Base-by-base conservation (phyloP, 2,329 filamentous ascomycete genomes). In the Pleurostoma richardsiae region DNA sequence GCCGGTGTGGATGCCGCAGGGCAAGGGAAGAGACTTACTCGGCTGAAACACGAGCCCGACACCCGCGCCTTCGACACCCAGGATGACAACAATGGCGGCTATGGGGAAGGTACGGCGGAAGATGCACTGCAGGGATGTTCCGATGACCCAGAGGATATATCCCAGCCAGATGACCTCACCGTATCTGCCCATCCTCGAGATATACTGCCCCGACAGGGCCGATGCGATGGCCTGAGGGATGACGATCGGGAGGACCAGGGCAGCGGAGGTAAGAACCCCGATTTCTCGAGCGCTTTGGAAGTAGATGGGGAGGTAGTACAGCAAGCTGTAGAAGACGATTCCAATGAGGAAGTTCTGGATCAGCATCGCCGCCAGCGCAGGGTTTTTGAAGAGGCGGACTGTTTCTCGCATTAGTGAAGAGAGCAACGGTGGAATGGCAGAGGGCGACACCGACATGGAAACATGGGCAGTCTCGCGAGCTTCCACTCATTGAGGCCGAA, bases 251-350 rank as follows among this genome's bases (percentile, higher is more conserved):
- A 75, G 63, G 4, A 68, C 72, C 33, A 77, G 59, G 5, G 67
- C 66, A 4, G 76, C 77, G 6, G 77, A 75, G 40, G 71, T 68
- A 7, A 50, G 44, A 33, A 50, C 46, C n/a, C 45, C 38, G 43
- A 48, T 48, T 27, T 50, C 42, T 29, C 49, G 40, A 2, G 70
- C 75, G 43, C 77, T 79, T 51, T 81, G 75, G 47, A 75, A 79
- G 58, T 77, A 81, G 0, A 80, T 62, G 4, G 77, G 77, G 4
- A 80, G 58, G 51, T 74, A 80, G 57, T 78, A 80, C 3, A 80
- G 62, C 46, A 72, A 69, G 4, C 70, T 67, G 52, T 79, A 78
- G 52, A 77, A 80, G 2, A 73, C 69, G 19, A 75, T 65, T 7
- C 79, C 76, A 19, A 79, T 70, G 39, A 83, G 60, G 49, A 81